Conservation (phyloP, 495 filamentous ascomycete species). For the Apodospora peruviana region DNA sequence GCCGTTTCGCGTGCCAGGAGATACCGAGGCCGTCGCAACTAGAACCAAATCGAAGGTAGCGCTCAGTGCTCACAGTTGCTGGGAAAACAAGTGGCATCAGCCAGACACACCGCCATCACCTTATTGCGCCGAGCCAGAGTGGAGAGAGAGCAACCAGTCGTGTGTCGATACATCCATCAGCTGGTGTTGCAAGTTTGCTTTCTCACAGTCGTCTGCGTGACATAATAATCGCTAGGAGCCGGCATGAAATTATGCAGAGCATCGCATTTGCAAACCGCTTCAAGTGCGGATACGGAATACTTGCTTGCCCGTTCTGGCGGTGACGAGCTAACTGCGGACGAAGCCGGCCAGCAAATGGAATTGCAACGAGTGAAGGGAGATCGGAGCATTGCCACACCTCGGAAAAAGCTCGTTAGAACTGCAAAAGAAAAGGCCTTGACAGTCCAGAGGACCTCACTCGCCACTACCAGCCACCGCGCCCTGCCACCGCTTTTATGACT, state of each 20-base stretch:
- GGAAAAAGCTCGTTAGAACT: background rate
- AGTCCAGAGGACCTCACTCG: background rate
- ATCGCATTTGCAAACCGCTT: too few relatives aligned
- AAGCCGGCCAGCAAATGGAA: background rate
- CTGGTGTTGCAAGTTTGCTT: too few relatives aligned
- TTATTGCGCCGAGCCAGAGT: background rate
- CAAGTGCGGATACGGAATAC: too few relatives aligned
- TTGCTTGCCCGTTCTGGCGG: background rate
- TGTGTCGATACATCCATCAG: background rate
- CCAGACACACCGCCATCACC: background rate
- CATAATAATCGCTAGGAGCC: too few relatives aligned
- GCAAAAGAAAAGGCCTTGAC: background rate
- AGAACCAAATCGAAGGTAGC: background rate
- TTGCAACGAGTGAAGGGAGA: background rate
- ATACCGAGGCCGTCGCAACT: background rate
- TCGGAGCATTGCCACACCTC: background rate
- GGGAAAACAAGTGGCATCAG: background rate
- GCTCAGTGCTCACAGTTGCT: background rate
- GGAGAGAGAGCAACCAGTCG: background rate
- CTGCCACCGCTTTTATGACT: background rate
- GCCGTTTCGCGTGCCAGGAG: background rate
- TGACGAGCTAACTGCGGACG: background rate
- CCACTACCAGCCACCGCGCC: background rate
- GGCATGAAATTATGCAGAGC: too few relatives aligned
- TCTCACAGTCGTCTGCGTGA: too few relatives aligned